Conservation (phyloP, 768 basidiomycete species). For the Termitomyces sp. region DNA sequence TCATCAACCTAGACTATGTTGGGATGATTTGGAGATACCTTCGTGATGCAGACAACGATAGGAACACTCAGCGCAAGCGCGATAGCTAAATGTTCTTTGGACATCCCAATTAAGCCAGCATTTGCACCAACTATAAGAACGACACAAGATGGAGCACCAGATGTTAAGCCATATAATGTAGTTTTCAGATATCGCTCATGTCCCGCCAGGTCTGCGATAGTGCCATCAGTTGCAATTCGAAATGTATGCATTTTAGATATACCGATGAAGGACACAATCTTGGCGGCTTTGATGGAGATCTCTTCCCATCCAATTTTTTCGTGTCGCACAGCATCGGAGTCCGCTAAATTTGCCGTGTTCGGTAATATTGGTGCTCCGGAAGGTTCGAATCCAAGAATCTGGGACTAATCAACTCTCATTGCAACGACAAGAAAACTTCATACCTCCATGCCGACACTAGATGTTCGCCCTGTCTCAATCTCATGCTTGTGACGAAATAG, state of each 20-base stretch:
- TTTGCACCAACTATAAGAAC: constrained; percentile 95
- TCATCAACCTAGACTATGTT: not conserved
- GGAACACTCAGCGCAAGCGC: constrained; percentile 91
- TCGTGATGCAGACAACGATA: constrained; percentile 90
- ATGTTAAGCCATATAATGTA: constrained; percentile 91
- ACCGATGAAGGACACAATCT: constrained; percentile 94
- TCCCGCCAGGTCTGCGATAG: constrained; percentile 75
- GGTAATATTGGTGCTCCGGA: constrained; percentile 79
- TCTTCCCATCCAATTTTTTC: constrained; percentile 97
- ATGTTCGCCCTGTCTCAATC: constrained; percentile 91
- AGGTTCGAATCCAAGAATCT: constrained; percentile 88
- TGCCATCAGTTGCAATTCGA: not conserved
- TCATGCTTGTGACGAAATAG: constrained; percentile 98
- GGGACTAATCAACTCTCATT: not conserved
- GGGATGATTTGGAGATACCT: constrained; percentile 39
- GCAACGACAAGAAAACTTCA: not conserved
- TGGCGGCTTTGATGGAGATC: constrained; percentile 81
- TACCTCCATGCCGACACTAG: constrained; percentile 96
- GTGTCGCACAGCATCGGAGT: constrained; percentile 60
- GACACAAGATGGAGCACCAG: constrained; percentile 88
- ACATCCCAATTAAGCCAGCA: constrained; percentile 88
- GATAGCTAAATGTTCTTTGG: constrained; percentile 95
- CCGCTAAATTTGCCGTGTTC: constrained; percentile 44
- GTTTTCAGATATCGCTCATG: constrained; percentile 93
- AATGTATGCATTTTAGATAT: constrained; percentile 4